These are phyloP conservation scores for Hylodesmum podocarpum DNA, from an alignment of 306 rosid species.

Conservation along the genomic window DNA sequence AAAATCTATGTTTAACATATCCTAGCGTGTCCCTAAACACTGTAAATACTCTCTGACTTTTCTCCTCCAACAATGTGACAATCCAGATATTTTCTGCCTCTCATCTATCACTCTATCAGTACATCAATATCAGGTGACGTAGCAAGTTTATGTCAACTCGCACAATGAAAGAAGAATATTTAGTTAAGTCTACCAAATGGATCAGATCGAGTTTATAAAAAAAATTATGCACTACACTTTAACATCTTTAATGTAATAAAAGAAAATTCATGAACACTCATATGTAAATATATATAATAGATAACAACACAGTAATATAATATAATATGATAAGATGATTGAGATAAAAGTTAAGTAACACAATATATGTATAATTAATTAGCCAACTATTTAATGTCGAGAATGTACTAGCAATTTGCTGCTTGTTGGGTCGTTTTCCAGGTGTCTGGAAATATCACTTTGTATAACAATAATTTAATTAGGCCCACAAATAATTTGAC, in stretches of 20 bases:
- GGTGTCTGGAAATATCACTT: neutral
- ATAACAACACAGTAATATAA: too few species aligned
- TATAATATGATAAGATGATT: too few species aligned
- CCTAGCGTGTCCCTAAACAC: too few species aligned
- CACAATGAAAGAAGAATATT: slow-evolving; percentile 12
- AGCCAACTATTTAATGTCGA: slow-evolving; percentile 20
- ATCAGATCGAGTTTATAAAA: too few species aligned
- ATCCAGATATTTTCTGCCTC: neutral
- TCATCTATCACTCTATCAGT: neutral
- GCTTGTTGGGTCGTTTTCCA: slow-evolving; percentile 22
- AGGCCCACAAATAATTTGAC: slow-evolving; percentile 30
- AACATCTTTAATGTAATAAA: neutral
- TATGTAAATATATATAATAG: too few species aligned
- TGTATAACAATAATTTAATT: slow-evolving; percentile 1
- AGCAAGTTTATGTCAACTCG: slow-evolving; percentile 20
- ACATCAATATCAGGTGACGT: neutral
- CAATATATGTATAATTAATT: too few species aligned
- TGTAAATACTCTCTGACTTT: neutral
- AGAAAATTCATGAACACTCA: too few species aligned
- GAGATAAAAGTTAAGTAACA: too few species aligned
- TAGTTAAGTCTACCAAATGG: too few species aligned
- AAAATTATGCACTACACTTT: too few species aligned
- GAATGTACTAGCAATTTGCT: slow-evolving; percentile 34
- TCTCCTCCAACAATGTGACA: neutral
- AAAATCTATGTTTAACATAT: too few species aligned